Percentiles rank a stretch among this genome's conserved stretches.
These are phyloP conservation scores for Agastache rugosa DNA, from an alignment of 257 asterid species.

Conservation along the genomic window DNA sequence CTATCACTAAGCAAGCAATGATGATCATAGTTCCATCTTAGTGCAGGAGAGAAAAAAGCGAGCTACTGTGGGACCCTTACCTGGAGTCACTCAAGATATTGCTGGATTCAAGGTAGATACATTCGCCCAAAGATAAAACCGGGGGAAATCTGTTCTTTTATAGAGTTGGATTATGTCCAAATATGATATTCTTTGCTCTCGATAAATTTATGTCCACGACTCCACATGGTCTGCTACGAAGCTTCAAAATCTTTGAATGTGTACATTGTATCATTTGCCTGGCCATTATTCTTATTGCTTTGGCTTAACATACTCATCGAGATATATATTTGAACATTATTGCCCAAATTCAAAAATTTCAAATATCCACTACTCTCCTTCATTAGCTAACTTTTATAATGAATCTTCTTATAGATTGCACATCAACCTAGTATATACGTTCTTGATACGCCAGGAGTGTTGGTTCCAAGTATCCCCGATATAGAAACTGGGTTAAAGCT, in stretches of 20 bases:
- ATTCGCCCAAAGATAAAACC: constrained; percentile 1
- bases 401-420: constrained; percentile 64
- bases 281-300: background rate
- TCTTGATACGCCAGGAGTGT: constrained; percentile 92
- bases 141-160: background rate
- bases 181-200: background rate
- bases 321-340: background rate
- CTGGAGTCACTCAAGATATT: constrained; percentile 99
- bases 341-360: background rate
- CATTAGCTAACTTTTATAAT: constrained; percentile 17
- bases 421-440: constrained; percentile 93
- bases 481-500: constrained; percentile 89
- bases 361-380: background rate
- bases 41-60: constrained; percentile 89
- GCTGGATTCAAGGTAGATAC: constrained; percentile 83
- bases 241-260: background rate
- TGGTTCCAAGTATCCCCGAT: constrained; percentile 89
- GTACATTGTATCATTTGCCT: background rate
- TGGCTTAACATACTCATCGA: background rate
- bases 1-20: constrained; percentile 30
- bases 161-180: constrained; percentile 1
- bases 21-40: constrained; percentile 56
- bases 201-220: background rate
- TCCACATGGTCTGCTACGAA: background rate
- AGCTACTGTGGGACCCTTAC: constrained; percentile 92